Evolutionary conservation across 2,329 filamentous ascomycete genomes (phyloP), one percentile per base, ranked within the genome.

Genomic region (Meredithiella fracta): DNA sequence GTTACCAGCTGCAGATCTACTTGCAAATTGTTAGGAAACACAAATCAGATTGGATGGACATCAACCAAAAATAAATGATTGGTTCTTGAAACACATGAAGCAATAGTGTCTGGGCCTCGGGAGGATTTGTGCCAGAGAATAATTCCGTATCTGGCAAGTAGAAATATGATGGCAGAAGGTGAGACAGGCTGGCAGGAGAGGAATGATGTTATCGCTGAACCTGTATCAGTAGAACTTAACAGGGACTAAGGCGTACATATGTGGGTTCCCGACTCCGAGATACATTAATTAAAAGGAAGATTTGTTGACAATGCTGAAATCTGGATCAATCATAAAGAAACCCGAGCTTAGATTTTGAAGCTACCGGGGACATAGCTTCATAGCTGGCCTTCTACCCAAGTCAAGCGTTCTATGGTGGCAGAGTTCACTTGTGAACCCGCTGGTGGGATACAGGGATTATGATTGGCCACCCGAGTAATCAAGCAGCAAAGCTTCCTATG

Each of bases 31-130:
- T 60, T 61, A 60, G 59, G 59, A 55, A 55, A 59, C 37, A 51
- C 44, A 59, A 31, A 15, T 57, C 55, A 34, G 60, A 42, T n/a
- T 53, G 59, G 52, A 47, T 60, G 51, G 55, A 56, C 61, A 53
- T 56, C 55, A 58, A 58, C 53, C 53, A 60, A 42, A 54, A 58
- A 60, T 60, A 42, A 55, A 58, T 58, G 44, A 51, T 51, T 44
- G 40, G 2, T 44, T 9, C 40, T 22, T 2, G 17, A 5, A 20
- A 20, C 4, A 44, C 20, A n/a, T 44, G 11, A 34, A 34, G 29
- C 29, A 11, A 5, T 11, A 34, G 11, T 34, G 29, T 34, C 29
- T 34, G 11, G 29, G 29, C 5, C 29, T 34, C 11, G 29, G 29
- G 29, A 34, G 29, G 29, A 34, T 34, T 34, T 34, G 29, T 34